A percentile compares a stretch with the other conserved stretches of the same genome.
phyloP scores from a whole-genome alignment of 352 stramenopile genomes.

The Pythium pectinolyticum region DNA sequence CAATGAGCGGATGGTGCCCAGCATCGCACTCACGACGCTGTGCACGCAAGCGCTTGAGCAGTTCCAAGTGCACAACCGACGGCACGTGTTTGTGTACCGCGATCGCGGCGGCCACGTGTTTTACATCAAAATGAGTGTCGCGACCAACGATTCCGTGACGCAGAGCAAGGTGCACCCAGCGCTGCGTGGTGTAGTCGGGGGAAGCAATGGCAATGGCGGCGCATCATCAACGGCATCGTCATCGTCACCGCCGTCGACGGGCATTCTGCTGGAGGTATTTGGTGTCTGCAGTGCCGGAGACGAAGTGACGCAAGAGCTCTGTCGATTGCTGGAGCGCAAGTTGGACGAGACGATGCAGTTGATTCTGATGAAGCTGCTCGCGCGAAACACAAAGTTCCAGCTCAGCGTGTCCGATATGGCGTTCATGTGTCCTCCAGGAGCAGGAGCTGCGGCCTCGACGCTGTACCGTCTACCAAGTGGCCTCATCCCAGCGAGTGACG shows the following conservation, averaged over 20 bases:
- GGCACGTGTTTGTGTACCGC: slow-evolving; percentile 86
- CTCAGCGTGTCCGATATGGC: slow-evolving; percentile 66
- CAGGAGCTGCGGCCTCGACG: slow-evolving; percentile 36
- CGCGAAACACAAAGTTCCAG: slow-evolving; percentile 85
- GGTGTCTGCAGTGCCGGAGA: slow-evolving; percentile 77
- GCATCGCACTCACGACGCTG: slow-evolving; percentile 79
- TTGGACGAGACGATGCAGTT: slow-evolving; percentile 83
- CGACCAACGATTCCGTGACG: slow-evolving; percentile 9
- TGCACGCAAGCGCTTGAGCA: slow-evolving; percentile 85
- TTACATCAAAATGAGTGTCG: slow-evolving; percentile 83
- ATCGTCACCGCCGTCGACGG: slow-evolving; percentile 19
- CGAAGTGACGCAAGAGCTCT: slow-evolving; percentile 85
- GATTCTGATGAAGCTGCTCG: slow-evolving; percentile 86
- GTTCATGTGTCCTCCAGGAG: slow-evolving; percentile 69
- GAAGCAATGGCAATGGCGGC: not conserved
- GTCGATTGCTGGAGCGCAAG: slow-evolving; percentile 79
- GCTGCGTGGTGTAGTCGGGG: not conserved
- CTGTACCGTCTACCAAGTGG: slow-evolving; percentile 43
- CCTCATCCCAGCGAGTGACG: slow-evolving; percentile 11
- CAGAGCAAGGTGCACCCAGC: slow-evolving; percentile 4
- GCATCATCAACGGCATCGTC: no score
- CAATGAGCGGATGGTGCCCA: slow-evolving; percentile 74
- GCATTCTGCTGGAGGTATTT: slow-evolving; percentile 83
- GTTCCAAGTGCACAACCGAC: slow-evolving; percentile 89
- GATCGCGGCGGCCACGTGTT: slow-evolving; percentile 85